Evolutionary conservation across 2,329 filamentous ascomycete genomes (phyloP), one percentile per base, ranked within the genome.

Genomic region (Venturia asperata): DNA sequence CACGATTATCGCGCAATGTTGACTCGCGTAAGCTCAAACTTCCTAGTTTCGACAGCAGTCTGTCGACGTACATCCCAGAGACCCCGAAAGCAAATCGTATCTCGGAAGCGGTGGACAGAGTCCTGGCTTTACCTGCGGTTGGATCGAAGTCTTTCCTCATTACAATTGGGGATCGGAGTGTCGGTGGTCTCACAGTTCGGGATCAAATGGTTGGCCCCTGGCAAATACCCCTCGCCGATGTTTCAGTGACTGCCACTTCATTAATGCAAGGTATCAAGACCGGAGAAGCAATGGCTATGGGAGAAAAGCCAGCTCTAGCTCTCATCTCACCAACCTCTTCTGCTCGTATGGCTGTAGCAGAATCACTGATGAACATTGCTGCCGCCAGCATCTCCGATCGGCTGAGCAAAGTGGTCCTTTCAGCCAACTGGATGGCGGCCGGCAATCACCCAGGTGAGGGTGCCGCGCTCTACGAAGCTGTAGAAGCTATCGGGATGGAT

Each of bases 371-470:
- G 84, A 99, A 99, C 76, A 81, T 99, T 66, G 92, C 90, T 45
- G 94, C 94, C 65, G 90, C 88, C 24, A 83, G 89, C 74, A 78
- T 88, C 27, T 83, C 87, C 65, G 89, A 88, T 58, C 86, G 90
- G 64, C 80, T 97, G 63, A 84, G 84, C 67, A 87, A 90, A 55
- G 87, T 97, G 67, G 89, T 93, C 74, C 84, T 97, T 11, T 97
- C 92, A 3, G 93, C 93, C 62, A 97, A 99, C 79, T 99, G 93
- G 93, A 97, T 97, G 94, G 92, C 92, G 3, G 93, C 93, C n/a
- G 90, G 92, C 67, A 92, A 87, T 73, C 92, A 97, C 74, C 88
- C 90, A 27, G 94, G 94, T 60, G 94, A 99, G 77, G 92, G 91
- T 49, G 92, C 93, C 47, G 91, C 88, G 19, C 82, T 97, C 41